Base-by-base conservation (phyloP, 2,329 filamentous ascomycete genomes). In the Nothopassalora personata region DNA sequence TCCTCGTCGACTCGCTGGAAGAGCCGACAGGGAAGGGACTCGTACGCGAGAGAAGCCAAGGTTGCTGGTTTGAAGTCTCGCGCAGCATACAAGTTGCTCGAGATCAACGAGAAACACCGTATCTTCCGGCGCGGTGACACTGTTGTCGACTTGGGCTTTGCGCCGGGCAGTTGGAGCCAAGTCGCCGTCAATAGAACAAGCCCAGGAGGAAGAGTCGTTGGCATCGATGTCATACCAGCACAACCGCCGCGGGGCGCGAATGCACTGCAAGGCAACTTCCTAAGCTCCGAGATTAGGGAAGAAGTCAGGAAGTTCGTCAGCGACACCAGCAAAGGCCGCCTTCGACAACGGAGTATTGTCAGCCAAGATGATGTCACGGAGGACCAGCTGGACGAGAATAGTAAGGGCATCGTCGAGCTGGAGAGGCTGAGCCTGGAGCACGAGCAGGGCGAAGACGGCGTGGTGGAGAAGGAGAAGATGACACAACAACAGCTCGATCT, bases 231-330 rank as follows among this genome's bases (percentile, higher is more conserved):
- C 54, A 91, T 99, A 64, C 94, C 94, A 4, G 90, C 91, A 0
- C 88, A 93, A 72, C 93, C 95, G 5, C 94, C 94, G 0, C 86
- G 83, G 69, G 94, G 94, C 23, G 91, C 96, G n/a, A 92, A 90
- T 30, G 91, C 91, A 1, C 91, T 99, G 58, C 94, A 99, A 75
- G 94, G 95, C 51, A 90, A 99, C 72, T 97, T 99, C 66, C 79
- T 97, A 45, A 88, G 86, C 5, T 81, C 85, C 0, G 75, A 77
- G 1, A 86, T 97, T n/a, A 89, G 89, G 73, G 81, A 79, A 23
- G 83, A 93, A 73, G 86, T 96, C 43, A 87, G 88, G 72, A 81
- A 85, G 5, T 94, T 92, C 70, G 83, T 99, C 45, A 76, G 80
- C 51, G 83, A 87, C 61, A 84, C 86, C 1, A 78, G 81, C 51